phyloP scores from a whole-genome alignment of 148 eudicot species.

The Chenopodium suecicum region DNA sequence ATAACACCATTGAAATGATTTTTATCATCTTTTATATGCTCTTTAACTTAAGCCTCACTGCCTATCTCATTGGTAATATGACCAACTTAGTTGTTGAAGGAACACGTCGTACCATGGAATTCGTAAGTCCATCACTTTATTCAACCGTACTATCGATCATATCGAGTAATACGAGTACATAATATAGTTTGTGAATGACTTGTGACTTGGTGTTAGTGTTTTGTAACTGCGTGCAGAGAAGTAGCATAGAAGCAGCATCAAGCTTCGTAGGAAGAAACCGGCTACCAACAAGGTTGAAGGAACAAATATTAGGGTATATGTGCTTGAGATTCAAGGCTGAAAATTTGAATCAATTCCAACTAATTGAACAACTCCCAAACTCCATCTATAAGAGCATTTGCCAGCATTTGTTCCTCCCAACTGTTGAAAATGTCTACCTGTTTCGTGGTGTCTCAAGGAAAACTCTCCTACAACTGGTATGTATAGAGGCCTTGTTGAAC shows the following conservation, averaged over 20 bases:
- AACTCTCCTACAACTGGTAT: conserved; percentile 61
- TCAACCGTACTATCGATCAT: background rate
- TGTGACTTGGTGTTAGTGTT: too few relatives aligned
- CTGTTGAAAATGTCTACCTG: conserved; percentile 59
- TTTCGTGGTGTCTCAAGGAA: conserved; percentile 65
- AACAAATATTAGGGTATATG: conserved; percentile 80
- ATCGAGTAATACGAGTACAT: too few relatives aligned
- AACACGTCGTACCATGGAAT: conserved; percentile 84
- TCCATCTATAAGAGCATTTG: conserved; percentile 67
- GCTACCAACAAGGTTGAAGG: conserved; percentile 69
- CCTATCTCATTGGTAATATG: conserved; percentile 95
- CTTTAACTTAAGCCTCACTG: conserved; percentile 78
- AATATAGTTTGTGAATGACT: too few relatives aligned
- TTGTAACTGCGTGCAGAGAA: conserved; percentile 39
- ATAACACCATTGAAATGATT: conserved; percentile 71
- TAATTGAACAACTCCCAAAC: conserved; percentile 70
- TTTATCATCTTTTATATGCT: conserved; percentile 84
- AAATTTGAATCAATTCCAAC: conserved; percentile 75
- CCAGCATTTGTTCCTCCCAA: conserved; percentile 68
- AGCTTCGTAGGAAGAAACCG: conserved; percentile 64
- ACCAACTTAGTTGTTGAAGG: conserved; percentile 86
- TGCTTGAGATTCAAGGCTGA: conserved; percentile 90
- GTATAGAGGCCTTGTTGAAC: too few relatives aligned
- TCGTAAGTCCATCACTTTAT: conserved; percentile 42
- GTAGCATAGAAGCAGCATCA: conserved; percentile 77